Base-by-base conservation (phyloP, 129 eudicot genomes). In the Glebionis coronaria region DNA sequence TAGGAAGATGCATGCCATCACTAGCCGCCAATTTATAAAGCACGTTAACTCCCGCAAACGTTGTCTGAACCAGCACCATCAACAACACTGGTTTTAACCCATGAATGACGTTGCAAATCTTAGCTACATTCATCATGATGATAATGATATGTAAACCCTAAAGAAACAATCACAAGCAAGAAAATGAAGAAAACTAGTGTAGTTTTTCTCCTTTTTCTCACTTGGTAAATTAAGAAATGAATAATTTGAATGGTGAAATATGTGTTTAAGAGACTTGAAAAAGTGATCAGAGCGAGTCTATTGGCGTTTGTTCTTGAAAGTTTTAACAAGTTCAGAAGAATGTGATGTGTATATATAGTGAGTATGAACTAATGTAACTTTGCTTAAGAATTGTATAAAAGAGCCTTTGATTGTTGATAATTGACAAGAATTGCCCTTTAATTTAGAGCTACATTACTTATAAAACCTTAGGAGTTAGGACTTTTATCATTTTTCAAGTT, bases 21-120 rank as follows among this genome's bases (percentile, higher is more conserved):
- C 65, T 68, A n/a, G 75, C 71, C 21, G 95, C 88, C 27, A 87
- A 61, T 70, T 87, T 84, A 55, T 81, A 84, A 8, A 76, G 38
- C 23, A 87, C 72, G 9, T 76, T 83, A 12, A 78, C 67, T 19
- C 84, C 74, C 11, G 87, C 79, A 3, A 76, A 73, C 12, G 70
- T 35, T 0, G 59, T 21, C 63, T 87, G 90, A 31, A 70, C 79
- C 1, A 65, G 3, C 29, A 84, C 59, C 95, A 87, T 87, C 31
- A 83, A 12, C 66, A 81, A 15, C 6, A 78, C 78, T 12, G 89
- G 86, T 70, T 83, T 87, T 61, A 81, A 51, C 20, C 82, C 88
- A 52, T 85, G 79, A 44, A 85, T 15, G 2, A 28, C 31, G 55
- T 81, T 52, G 61, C 71, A 69, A 1, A 80, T 61, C 28, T 69